A percentile compares a stretch with the other conserved stretches of the same genome.
Evolutionary conservation across 257 asterid genomes (phyloP).

Genomic region (Forsythia viridissima): DNA sequence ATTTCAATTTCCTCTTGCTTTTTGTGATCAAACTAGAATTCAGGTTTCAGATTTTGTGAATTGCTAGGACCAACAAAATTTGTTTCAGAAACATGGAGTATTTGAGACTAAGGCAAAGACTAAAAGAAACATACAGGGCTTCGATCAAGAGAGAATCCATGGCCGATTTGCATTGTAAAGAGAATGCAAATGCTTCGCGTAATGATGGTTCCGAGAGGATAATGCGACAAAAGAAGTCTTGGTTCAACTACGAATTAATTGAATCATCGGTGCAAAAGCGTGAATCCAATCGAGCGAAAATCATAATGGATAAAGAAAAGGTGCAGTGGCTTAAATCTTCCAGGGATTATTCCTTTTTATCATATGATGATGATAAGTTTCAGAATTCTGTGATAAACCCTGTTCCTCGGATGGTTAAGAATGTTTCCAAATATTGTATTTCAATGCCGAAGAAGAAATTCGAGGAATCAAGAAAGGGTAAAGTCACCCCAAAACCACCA

Average conservation of each 20-base stretch:
- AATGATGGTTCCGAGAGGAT: neutral
- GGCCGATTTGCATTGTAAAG: neutral
- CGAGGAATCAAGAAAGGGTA: neutral
- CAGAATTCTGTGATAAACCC: neutral
- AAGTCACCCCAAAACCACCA: neutral
- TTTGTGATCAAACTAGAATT: no score
- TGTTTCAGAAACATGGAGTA: no score
- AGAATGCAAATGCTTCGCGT: neutral
- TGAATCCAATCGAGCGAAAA: neutral
- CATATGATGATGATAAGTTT: neutral
- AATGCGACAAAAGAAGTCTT: neutral
- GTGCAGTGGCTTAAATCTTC: neutral
- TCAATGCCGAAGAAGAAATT: neutral
- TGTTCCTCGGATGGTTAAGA: neutral
- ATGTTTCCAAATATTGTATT: neutral
- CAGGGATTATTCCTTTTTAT: constrained; percentile 6
- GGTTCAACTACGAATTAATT: neutral
- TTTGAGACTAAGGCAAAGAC: no score
- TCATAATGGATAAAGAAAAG: neutral
- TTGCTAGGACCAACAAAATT: no score
- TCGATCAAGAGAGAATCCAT: neutral
- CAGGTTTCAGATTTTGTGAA: no score
- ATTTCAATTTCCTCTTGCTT: no score
- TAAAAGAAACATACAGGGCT: no score
- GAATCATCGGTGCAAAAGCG: neutral